These are phyloP conservation scores for Pezicula radicicola DNA, from an alignment of 2,329 filamentous ascomycete genomes.

Conservation along the genomic window DNA sequence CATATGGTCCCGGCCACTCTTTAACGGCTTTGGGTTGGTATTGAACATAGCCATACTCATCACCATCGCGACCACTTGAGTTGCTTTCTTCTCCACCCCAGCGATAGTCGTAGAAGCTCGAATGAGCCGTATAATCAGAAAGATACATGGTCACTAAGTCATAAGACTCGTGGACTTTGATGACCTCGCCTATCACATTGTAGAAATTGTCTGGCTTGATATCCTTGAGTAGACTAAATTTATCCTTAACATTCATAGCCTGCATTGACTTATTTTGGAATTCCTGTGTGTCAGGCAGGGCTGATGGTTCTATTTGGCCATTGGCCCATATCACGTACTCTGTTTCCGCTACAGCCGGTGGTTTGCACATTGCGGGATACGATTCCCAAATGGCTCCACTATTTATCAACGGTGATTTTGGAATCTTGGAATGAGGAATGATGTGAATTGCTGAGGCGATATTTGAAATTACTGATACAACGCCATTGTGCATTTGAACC, in stretches of 20 bases:
- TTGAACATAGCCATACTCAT: slow-evolving; percentile 52
- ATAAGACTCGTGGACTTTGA: slow-evolving; percentile 48
- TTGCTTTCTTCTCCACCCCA: slow-evolving; percentile 26
- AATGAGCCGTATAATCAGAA: slow-evolving; percentile 79
- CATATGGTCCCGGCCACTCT: slow-evolving; percentile 73
- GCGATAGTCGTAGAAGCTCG: slow-evolving; percentile 48
- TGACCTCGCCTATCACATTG: slow-evolving; percentile 70
- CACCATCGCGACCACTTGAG: slow-evolving; percentile 41
- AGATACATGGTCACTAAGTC: slow-evolving; percentile 65
- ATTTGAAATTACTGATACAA: slow-evolving; percentile 43
- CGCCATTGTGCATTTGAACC: slow-evolving; percentile 36
- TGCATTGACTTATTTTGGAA: slow-evolving; percentile 37
- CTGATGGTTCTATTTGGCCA: slow-evolving; percentile 38
- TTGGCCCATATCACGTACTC: slow-evolving; percentile 47
- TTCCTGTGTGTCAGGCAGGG: slow-evolving; percentile 38
- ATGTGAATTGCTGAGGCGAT: slow-evolving; percentile 40
- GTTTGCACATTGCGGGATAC: slow-evolving; percentile 5
- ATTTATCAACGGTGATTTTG: slow-evolving; percentile 13
- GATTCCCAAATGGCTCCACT: slow-evolving; percentile 13
- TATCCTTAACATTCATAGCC: slow-evolving; percentile 46
- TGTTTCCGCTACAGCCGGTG: slow-evolving; percentile 15
- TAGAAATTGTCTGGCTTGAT: slow-evolving; percentile 53
- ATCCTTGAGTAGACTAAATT: slow-evolving; percentile 65
- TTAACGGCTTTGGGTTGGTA: slow-evolving; percentile 22
- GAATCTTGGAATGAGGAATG: slow-evolving; percentile 38